These are phyloP conservation scores for Hepatocystis sp. DNA, from an alignment of 169 alveolate species.

Conservation along the genomic window DNA sequence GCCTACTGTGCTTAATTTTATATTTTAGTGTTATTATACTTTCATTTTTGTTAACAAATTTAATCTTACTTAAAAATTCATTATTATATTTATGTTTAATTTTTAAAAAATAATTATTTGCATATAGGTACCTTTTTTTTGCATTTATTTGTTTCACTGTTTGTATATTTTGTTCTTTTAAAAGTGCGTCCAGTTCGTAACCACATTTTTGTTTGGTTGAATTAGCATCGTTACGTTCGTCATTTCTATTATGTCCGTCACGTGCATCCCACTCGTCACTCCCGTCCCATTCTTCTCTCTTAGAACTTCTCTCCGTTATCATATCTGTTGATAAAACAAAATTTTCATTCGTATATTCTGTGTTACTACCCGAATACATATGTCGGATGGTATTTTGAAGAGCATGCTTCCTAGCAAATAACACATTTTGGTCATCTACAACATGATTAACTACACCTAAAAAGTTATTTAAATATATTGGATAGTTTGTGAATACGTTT, in stretches of 20 bases:
- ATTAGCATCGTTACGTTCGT: not conserved
- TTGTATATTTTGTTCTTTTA: not conserved
- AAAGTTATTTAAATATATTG: conserved; percentile 59
- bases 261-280: no score
- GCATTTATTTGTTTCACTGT: not conserved
- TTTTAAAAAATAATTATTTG: conserved; percentile 55
- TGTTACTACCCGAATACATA: conserved; percentile 7
- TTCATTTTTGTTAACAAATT: conserved; percentile 54
- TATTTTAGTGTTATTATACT: conserved; percentile 27
- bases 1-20: conserved; percentile 16
- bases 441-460: conserved; percentile 32
- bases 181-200: not conserved
- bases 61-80: conserved; percentile 34
- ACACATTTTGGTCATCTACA: conserved; percentile 4
- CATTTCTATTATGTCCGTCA: no score
- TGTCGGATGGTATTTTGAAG: conserved; percentile 34
- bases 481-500: conserved; percentile 25
- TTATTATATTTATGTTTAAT: conserved; percentile 54
- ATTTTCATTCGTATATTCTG: conserved; percentile 66
- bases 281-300: not conserved
- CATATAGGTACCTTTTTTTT: conserved; percentile 27
- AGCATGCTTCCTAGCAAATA: conserved; percentile 69
- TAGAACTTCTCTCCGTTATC: not conserved
- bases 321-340: conserved; percentile 10
- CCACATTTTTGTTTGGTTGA: not conserved